Percentiles rank a stretch among this genome's conserved stretches.
These are phyloP conservation scores for Aspergillus sparsus DNA, from an alignment of 495 filamentous ascomycete species.

Conservation along the genomic window DNA sequence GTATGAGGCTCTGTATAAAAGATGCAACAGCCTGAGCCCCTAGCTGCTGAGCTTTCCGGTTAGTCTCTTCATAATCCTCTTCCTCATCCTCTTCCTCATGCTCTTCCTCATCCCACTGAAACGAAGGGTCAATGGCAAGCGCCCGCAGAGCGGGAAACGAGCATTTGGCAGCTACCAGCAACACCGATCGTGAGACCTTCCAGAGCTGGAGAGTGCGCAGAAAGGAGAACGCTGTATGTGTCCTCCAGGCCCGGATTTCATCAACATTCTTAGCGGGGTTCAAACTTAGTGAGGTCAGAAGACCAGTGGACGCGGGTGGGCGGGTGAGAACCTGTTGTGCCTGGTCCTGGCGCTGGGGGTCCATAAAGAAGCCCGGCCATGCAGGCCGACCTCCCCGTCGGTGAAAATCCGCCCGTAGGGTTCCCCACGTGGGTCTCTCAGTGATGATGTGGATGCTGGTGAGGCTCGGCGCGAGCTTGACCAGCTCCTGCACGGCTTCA, in stretches of 20 bases:
- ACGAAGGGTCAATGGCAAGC: not conserved
- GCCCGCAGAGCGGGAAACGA: not conserved
- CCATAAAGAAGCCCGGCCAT: not conserved
- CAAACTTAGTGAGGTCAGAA: not conserved
- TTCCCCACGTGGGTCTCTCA: not conserved
- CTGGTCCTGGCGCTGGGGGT: not conserved
- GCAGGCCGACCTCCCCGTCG: slow-evolving; percentile 1
- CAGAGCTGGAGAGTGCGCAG: slow-evolving; percentile 3
- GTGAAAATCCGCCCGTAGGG: not conserved
- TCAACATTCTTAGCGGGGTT: not conserved
- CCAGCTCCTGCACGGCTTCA: slow-evolving; percentile 2
- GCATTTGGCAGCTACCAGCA: not conserved
- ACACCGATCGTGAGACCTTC: not conserved
- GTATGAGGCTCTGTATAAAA: not conserved
- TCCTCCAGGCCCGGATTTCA: not conserved
- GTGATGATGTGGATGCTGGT: not conserved
- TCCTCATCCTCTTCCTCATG: no score
- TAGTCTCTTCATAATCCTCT: no score
- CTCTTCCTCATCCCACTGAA: no score
- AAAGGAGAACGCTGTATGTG: not conserved
- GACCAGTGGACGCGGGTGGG: not conserved
- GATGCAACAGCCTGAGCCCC: not conserved
- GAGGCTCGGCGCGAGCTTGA: not conserved
- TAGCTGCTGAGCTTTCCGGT: not conserved
- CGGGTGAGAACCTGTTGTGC: not conserved